These are phyloP conservation scores for Thamnidium elegans DNA, from an alignment of 192 early-diverging fungal species.

Conservation along the genomic window DNA sequence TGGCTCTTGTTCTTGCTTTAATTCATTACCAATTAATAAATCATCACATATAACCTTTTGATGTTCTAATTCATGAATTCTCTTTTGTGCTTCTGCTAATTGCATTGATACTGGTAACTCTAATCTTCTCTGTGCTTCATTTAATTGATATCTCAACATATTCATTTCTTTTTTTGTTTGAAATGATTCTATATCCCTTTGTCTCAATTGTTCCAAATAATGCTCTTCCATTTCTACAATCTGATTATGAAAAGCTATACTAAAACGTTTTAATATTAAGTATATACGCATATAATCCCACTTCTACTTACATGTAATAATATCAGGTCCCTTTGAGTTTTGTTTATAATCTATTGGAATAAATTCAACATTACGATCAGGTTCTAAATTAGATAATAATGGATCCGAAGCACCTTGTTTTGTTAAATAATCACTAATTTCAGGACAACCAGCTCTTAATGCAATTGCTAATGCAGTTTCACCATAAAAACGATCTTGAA, in stretches of 20 bases:
- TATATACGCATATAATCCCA: no score
- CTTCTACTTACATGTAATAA: not conserved
- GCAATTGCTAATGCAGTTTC: constrained; percentile 92
- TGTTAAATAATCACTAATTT: constrained; percentile 63
- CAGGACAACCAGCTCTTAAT: constrained; percentile 68
- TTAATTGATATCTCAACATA: constrained; percentile 52
- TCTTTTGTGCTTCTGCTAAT: constrained; percentile 56
- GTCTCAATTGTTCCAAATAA: constrained; percentile 55
- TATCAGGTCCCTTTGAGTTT: not conserved
- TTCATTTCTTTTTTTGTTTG: constrained; percentile 54
- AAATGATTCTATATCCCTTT: constrained; percentile 55
- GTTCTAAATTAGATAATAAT: not conserved
- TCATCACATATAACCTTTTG: constrained; percentile 37
- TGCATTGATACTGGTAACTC: constrained; percentile 44
- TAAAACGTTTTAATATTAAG: no score
- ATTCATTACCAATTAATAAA: constrained; percentile 14
- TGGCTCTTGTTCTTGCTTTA: constrained; percentile 6
- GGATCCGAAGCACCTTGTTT: constrained; percentile 70
- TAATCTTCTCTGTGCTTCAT: constrained; percentile 50
- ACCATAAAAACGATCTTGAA: constrained; percentile 61
- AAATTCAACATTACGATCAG: not conserved
- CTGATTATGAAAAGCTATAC: constrained; percentile 60
- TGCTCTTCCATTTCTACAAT: constrained; percentile 69
- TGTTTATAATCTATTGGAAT: not conserved
- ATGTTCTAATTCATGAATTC: constrained; percentile 62